These are phyloP conservation scores for Nicotiana noctiflora DNA, from an alignment of 257 asterid genomes.

Conservation along the genomic window DNA sequence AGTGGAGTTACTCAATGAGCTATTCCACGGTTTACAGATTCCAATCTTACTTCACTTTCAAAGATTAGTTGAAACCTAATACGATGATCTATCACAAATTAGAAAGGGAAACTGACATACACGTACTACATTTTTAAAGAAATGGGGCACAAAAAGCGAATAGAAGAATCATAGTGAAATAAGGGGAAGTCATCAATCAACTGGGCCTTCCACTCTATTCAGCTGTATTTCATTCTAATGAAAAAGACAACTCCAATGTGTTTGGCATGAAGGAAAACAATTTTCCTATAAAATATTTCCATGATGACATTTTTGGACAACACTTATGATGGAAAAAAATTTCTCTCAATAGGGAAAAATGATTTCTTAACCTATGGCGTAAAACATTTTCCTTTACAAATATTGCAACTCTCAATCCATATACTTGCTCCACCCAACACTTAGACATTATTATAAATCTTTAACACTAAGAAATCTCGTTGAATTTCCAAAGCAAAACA, in stretches of 20 bases:
- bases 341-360: background rate
- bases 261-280: background rate
- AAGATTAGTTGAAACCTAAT: background rate
- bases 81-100: background rate
- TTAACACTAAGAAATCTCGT: background rate
- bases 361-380: background rate
- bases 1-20: background rate
- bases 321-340: background rate
- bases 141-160: background rate
- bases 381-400: background rate
- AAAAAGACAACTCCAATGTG: background rate
- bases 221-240: background rate
- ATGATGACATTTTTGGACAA: background rate
- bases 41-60: background rate
- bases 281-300: background rate
- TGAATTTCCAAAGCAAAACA: background rate
- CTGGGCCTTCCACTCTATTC: background rate
- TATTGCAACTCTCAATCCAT: background rate
- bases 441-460: background rate
- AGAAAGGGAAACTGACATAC: background rate
- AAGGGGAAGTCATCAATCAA: background rate
- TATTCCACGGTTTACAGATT: background rate
- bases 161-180: background rate
- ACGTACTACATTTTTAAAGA: background rate
- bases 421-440: background rate